Percentiles rank a stretch among this genome's conserved stretches.
phyloP scores from a whole-genome alignment of 805 yeast species.

The Jamesozyma rosinii region DNA sequence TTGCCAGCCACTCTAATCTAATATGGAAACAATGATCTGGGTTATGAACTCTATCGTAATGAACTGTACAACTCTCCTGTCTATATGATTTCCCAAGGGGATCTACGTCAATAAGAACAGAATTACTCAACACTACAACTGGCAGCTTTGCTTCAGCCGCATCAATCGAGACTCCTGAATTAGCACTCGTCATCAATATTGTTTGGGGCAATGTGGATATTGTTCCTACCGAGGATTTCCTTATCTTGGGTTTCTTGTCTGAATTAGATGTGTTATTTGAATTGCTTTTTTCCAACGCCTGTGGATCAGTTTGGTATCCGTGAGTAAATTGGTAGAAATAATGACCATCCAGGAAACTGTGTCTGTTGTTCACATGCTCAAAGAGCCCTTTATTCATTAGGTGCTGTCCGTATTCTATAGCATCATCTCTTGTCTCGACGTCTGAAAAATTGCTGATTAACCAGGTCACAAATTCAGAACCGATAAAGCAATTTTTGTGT shows the following conservation, averaged over 20 bases:
- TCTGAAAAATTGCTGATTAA: slow-evolving; percentile 68
- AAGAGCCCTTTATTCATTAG: slow-evolving; percentile 66
- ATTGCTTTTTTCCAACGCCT: slow-evolving; percentile 7
- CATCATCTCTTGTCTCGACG: slow-evolving; percentile 73
- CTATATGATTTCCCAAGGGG: slow-evolving; percentile 61
- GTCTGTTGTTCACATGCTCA: slow-evolving; percentile 74
- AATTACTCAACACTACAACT: slow-evolving; percentile 53
- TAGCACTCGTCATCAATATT: slow-evolving; percentile 7
- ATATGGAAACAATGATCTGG: slow-evolving; percentile 92
- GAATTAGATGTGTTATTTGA: slow-evolving; percentile 3
- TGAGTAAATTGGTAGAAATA: slow-evolving; percentile 70
- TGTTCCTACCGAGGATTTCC: slow-evolving; percentile 7
- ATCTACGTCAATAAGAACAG: slow-evolving; percentile 66
- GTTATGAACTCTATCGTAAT: slow-evolving; percentile 85
- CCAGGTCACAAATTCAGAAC: slow-evolving; percentile 84
- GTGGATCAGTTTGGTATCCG: slow-evolving; percentile 35
- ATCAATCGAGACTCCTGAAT: slow-evolving; percentile 10
- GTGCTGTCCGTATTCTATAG: slow-evolving; percentile 67
- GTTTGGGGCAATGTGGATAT: slow-evolving; percentile 6
- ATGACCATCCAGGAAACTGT: slow-evolving; percentile 84
- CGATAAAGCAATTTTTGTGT: slow-evolving; percentile 71
- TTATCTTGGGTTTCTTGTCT: slow-evolving; percentile 2
- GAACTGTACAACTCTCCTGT: slow-evolving; percentile 71
- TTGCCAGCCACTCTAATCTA: slow-evolving; percentile 83
- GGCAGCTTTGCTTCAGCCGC: slow-evolving; percentile 11